phyloP scores from a whole-genome alignment of 1,139 yeast species.

The Candida buenavistaensis region DNA sequence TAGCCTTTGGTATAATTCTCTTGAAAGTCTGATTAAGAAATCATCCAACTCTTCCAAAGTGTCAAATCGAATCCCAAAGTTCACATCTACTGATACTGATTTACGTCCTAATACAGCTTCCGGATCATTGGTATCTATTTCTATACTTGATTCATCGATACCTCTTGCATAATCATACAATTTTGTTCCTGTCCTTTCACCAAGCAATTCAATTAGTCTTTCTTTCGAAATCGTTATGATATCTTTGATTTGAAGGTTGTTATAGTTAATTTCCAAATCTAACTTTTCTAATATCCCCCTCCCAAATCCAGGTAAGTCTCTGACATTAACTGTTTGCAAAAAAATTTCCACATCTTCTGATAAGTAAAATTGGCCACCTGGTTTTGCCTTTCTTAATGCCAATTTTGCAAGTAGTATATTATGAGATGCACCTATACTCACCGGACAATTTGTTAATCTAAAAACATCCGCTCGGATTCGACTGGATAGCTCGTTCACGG shows the following conservation, averaged over 20 bases:
- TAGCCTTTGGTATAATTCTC: conserved; percentile 60
- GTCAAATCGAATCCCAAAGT: conserved; percentile 84
- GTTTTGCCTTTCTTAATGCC: conserved; percentile 77
- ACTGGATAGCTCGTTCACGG: conserved; percentile 28
- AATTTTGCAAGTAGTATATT: conserved; percentile 79
- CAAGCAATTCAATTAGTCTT: conserved; percentile 50
- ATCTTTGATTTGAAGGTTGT: conserved; percentile 24
- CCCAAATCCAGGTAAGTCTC: conserved; percentile 88
- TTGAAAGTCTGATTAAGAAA: conserved; percentile 59
- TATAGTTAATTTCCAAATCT: conserved; percentile 8
- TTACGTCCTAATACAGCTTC: conserved; percentile 55
- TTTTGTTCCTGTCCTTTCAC: conserved; percentile 68
- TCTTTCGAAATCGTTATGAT: conserved; percentile 36
- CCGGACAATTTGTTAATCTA: conserved; percentile 57
- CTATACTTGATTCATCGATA: conserved; percentile 59
- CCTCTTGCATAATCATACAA: conserved; percentile 65
- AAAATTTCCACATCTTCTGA: conserved; percentile 32
- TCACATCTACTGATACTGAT: conserved; percentile 84
- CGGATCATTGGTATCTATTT: conserved; percentile 45
- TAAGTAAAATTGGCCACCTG: conserved; percentile 58
- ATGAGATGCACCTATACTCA: conserved; percentile 74
- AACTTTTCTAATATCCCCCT: conserved; percentile 34
- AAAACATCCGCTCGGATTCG: conserved; percentile 48
- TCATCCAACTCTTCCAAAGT: conserved; percentile 57
- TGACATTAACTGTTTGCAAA: conserved; percentile 46